phyloP scores from a whole-genome alignment of 352 stramenopile species.

The Hyaloperonospora brassicae region DNA sequence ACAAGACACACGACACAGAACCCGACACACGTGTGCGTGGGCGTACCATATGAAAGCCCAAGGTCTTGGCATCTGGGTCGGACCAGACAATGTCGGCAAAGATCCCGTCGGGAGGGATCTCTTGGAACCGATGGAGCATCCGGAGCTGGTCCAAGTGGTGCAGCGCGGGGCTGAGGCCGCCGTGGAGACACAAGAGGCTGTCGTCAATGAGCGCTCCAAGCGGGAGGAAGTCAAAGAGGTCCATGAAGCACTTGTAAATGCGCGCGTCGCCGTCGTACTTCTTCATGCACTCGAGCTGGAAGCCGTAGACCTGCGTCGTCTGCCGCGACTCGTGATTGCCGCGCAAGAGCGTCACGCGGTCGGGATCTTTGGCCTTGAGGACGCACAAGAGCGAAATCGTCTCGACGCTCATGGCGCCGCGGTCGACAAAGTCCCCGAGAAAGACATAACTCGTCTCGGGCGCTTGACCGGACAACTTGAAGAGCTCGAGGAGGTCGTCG shows the following conservation, averaged over 20 bases:
- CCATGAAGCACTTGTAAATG: conserved; percentile 73
- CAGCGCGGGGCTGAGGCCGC: conserved; percentile 55
- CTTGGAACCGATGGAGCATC: conserved; percentile 75
- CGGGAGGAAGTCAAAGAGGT: conserved; percentile 72
- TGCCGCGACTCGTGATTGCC: conserved; percentile 93
- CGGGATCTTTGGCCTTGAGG: conserved; percentile 83
- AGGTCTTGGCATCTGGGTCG: conserved; percentile 66
- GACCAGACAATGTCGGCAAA: conserved; percentile 84
- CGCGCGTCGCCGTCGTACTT: conserved; percentile 71
- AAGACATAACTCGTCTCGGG: conserved; percentile 89
- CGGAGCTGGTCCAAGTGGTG: conserved; percentile 90
- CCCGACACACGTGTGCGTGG: conserved; percentile 38
- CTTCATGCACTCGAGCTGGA: conserved; percentile 81
- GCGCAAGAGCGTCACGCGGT: conserved; percentile 88
- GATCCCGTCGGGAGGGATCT: conserved; percentile 68
- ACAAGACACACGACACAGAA: conserved; percentile 13
- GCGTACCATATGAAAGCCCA: conserved; percentile 78
- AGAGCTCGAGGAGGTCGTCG: conserved; percentile 92
- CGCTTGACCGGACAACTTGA: conserved; percentile 86
- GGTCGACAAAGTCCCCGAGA: conserved; percentile 96
- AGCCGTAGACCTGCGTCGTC: conserved; percentile 75
- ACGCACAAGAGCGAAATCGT: conserved; percentile 89
- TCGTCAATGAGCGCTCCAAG: conserved; percentile 76
- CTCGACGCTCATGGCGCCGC: conserved; percentile 93
- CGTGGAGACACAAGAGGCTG: conserved; percentile 57